Conservation (phyloP, 1,284 basidiomycete genomes). For the Porogramme epimiltina region DNA sequence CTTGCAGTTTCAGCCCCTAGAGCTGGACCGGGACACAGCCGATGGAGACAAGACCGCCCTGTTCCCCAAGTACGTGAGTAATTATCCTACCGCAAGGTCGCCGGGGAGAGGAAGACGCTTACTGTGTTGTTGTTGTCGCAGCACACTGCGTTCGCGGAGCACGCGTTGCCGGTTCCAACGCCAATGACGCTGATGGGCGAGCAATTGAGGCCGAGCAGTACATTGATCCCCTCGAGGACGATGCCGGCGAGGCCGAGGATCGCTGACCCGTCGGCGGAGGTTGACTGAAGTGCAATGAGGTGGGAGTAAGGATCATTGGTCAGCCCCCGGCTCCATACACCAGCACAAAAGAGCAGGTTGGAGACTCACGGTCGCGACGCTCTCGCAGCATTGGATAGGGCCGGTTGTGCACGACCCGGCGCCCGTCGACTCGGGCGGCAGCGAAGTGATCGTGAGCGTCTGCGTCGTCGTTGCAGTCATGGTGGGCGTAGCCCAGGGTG, state of each 20-base stretch:
- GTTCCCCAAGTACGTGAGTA: too few relatives aligned
- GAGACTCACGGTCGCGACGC: conserved; percentile 15
- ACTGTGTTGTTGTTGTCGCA: conserved; percentile 28
- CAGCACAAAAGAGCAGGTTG: too few relatives aligned
- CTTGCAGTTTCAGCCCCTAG: too few relatives aligned
- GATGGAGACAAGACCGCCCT: conserved; percentile 26
- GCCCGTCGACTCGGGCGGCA: neutral
- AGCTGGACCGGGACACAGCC: conserved; percentile 25
- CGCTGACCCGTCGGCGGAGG: neutral
- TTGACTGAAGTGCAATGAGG: too few relatives aligned
- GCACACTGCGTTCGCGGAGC: conserved; percentile 21
- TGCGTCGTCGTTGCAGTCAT: neutral
- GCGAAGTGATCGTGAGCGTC: neutral
- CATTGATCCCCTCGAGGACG: conserved; percentile 19
- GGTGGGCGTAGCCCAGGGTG: neutral
- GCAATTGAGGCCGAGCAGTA: conserved; percentile 25
- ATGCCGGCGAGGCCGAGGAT: neutral
- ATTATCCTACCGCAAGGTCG: too few relatives aligned
- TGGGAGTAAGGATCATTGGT: too few relatives aligned
- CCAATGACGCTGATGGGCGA: conserved; percentile 24
- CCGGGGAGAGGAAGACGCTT: conserved; percentile 1
- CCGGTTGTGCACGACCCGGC: conserved; percentile 22
- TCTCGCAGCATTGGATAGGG: conserved; percentile 29
- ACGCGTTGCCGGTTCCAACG: conserved; percentile 14
- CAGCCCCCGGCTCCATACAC: too few relatives aligned